These are phyloP conservation scores for Colletotrichum tofieldiae DNA, from an alignment of 2,329 filamentous ascomycete species.

Conservation along the genomic window DNA sequence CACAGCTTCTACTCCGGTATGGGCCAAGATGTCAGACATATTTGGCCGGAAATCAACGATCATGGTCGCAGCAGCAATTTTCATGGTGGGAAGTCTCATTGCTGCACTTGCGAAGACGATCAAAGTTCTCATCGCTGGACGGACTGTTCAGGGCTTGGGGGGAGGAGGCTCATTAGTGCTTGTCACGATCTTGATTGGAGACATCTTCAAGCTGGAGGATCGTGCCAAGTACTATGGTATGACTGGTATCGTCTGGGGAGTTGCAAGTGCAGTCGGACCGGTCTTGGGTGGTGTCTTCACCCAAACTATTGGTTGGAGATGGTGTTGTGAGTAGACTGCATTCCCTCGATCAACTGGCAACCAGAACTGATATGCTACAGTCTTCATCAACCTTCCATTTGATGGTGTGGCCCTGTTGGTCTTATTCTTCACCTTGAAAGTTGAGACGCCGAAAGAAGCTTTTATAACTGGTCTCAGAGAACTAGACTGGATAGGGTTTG, in stretches of 20 bases:
- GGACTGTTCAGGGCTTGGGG: conserved; percentile 54
- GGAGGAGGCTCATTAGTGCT: conserved; percentile 56
- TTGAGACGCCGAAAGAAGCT: conserved; percentile 71
- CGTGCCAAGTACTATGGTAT: conserved; percentile 66
- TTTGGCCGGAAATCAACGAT: conserved; percentile 59
- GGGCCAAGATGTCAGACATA: conserved; percentile 69
- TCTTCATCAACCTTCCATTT: conserved; percentile 62
- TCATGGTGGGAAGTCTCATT: conserved; percentile 48
- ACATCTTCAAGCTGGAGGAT: conserved; percentile 54
- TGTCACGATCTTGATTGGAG: conserved; percentile 55
- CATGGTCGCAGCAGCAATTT: conserved; percentile 52
- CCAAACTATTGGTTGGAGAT: conserved; percentile 69
- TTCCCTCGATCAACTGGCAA: neutral
- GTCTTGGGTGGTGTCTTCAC: conserved; percentile 72
- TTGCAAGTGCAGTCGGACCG: conserved; percentile 69
- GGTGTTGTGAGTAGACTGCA: conserved; percentile 62
- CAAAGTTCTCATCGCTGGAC: conserved; percentile 51
- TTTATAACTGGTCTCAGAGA: conserved; percentile 69
- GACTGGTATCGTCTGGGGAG: conserved; percentile 70
- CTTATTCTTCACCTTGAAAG: conserved; percentile 57
- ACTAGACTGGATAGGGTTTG: conserved; percentile 65
- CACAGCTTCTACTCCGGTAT: conserved; percentile 77
- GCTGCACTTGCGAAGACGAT: conserved; percentile 18
- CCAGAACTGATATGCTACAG: conserved; percentile 25
- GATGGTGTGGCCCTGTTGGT: conserved; percentile 59